Percentiles rank a stretch among this genome's conserved stretches.
Evolutionary conservation across 2,329 filamentous ascomycete genomes (phyloP).

Genomic region (Alternaria angustiovoidea): DNA sequence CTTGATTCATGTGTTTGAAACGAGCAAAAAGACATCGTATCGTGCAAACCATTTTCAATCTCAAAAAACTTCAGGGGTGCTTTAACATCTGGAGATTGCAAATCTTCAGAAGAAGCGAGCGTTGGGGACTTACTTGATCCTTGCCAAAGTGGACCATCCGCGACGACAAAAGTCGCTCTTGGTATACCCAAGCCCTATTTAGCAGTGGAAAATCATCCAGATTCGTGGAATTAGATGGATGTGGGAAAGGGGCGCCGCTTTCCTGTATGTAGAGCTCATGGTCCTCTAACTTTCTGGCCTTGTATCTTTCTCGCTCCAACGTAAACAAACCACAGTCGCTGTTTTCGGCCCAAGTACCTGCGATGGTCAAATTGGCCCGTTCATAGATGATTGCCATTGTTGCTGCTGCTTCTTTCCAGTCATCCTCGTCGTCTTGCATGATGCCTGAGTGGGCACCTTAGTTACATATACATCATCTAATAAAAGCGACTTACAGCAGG

Average conservation of each 20-base stretch:
- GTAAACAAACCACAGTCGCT: neutral
- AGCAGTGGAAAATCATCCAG: neutral
- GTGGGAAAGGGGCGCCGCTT: rapidly evolving
- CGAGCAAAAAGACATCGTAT: rapidly evolving
- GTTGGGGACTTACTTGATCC: neutral
- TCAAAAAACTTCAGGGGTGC: neutral
- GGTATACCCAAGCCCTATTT: neutral
- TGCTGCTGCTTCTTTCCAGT: neutral
- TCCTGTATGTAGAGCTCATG: neutral
- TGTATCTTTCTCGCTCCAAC: neutral
- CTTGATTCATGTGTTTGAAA: rapidly evolving
- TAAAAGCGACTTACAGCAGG: neutral
- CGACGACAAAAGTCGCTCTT: neutral
- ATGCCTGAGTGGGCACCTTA: neutral
- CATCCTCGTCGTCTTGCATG: neutral
- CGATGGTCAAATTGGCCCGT: neutral
- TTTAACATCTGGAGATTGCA: neutral
- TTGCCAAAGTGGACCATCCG: neutral
- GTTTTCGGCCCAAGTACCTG: neutral
- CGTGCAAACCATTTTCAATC: rapidly evolving
- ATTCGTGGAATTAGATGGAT: no score
- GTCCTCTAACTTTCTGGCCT: neutral
- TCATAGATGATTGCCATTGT: neutral
- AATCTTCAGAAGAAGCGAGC: neutral
- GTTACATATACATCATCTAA: neutral